A percentile compares a stretch with the other conserved stretches of the same genome.
These are phyloP conservation scores for Claviceps cyperi DNA, from an alignment of 2,329 filamentous ascomycete species.

Conservation along the genomic window DNA sequence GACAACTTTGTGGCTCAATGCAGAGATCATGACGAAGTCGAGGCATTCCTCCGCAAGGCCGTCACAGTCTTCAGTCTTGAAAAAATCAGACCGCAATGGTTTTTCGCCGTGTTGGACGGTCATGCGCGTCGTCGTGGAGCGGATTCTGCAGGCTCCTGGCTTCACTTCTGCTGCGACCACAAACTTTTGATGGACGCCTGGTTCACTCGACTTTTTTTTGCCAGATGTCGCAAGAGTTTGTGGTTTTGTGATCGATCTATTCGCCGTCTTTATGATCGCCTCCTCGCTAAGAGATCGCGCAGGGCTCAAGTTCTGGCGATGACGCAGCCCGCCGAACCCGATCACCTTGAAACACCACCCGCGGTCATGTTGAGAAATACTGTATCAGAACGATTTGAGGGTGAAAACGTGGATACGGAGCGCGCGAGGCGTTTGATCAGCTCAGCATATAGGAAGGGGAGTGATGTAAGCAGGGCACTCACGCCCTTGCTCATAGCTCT, in stretches of 20 bases:
- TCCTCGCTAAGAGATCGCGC: constrained; percentile 5
- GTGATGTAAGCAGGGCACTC: constrained; percentile 26
- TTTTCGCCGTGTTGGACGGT: constrained; percentile 16
- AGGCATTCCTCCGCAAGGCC: constrained; percentile 16
- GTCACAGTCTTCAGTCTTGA: constrained; percentile 12
- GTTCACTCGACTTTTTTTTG: constrained; percentile 15
- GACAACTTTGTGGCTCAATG: constrained; percentile 15
- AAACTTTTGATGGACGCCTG: constrained; percentile 16
- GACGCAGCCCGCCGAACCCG: constrained; percentile 11
- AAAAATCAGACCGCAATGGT: constrained; percentile 14
- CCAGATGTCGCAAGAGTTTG: constrained; percentile 20
- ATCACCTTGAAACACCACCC: not conserved
- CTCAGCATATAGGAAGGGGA: constrained; percentile 23
- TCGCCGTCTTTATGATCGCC: not conserved
- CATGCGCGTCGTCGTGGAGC: constrained; percentile 17
- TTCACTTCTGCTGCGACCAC: constrained; percentile 17
- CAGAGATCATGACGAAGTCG: constrained; percentile 14
- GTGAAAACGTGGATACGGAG: constrained; percentile 14
- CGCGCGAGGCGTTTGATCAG: constrained; percentile 25
- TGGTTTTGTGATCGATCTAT: constrained; percentile 18
- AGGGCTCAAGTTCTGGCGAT: constrained; percentile 19
- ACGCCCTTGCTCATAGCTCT: constrained; percentile 25
- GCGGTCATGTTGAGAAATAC: constrained; percentile 27
- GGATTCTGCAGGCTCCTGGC: constrained; percentile 16
- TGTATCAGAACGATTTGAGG: constrained; percentile 27